A percentile compares a stretch with the other conserved stretches of the same genome.
phyloP scores from a whole-genome alignment of 495 filamentous ascomycete genomes.

The Aspergillus panamensis region DNA sequence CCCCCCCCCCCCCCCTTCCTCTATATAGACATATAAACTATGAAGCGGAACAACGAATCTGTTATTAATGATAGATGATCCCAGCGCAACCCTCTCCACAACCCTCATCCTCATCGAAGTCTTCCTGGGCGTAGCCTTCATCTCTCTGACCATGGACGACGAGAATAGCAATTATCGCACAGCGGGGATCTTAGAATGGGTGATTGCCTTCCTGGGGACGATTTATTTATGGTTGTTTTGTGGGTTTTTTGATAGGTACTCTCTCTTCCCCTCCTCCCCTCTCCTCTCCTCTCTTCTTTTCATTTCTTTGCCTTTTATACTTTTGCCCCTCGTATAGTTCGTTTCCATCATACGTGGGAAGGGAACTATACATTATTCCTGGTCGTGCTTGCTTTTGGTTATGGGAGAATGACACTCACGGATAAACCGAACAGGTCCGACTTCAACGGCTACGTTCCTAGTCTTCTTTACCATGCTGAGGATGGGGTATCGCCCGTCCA shows the following conservation, averaged over 20 bases:
- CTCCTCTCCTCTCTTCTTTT: background rate
- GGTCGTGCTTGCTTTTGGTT: background rate
- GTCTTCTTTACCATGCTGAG: constrained; percentile 6
- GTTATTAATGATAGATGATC: background rate
- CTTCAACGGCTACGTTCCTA: constrained; percentile 20
- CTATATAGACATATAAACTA: background rate
- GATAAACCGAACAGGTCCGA: background rate
- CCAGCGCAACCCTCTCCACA: constrained; percentile 25
- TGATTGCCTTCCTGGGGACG: constrained; percentile 25
- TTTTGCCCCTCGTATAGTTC: too few species aligned
- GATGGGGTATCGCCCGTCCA: background rate
- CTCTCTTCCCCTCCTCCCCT: too few species aligned
- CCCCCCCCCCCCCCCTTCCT: background rate
- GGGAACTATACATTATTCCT: too few species aligned
- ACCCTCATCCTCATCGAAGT: constrained; percentile 21
- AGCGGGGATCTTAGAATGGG: constrained; percentile 24
- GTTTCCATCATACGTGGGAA: too few species aligned
- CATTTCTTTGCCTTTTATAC: too few species aligned
- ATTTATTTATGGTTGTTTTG: constrained; percentile 25
- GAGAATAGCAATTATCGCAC: constrained; percentile 14
- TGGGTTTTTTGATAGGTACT: constrained; percentile 26
- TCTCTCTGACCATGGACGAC: constrained; percentile 18
- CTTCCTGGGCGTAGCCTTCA: constrained; percentile 20
- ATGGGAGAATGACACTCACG: background rate
- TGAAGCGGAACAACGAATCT: background rate